Evolutionary conservation across 495 filamentous ascomycete genomes (phyloP).

Genomic region (Hypoxylon trugodes): DNA sequence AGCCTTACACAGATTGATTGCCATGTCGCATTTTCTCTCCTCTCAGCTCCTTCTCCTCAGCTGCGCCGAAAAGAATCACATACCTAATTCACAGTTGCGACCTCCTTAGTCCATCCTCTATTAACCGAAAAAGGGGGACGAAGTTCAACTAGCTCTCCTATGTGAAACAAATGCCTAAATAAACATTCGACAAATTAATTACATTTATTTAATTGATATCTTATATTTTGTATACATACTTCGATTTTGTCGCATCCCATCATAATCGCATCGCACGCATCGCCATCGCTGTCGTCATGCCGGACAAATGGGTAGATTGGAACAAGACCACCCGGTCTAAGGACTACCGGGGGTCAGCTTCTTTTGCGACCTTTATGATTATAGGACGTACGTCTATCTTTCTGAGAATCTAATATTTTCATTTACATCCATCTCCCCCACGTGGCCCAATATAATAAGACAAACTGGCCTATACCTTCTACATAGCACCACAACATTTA

Average conservation of each 20-base stretch:
- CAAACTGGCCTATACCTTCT: background rate
- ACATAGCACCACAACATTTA: background rate
- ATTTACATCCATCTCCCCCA: background rate
- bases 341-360: conserved; percentile 58
- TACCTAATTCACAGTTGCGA: background rate
- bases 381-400: conserved; percentile 78
- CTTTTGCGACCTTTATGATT: conserved; percentile 94
- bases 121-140: background rate
- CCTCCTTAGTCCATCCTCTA: conserved; percentile 1
- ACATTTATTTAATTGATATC: background rate
- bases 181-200: background rate
- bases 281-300: conserved; percentile 33
- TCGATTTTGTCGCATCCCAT: conserved; percentile 10
- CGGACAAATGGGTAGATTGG: conserved; percentile 58
- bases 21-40: background rate
- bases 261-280: conserved; percentile 4
- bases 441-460: background rate
- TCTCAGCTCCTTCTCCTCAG: conserved; percentile 26
- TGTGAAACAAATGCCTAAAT: background rate
- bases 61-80: conserved; percentile 11
- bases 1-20: conserved; percentile 9
- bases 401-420: background rate
- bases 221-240: conserved; percentile 13
- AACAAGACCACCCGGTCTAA: conserved; percentile 57
- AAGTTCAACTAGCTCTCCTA: background rate